A percentile compares a stretch with the other conserved stretches of the same genome.
Evolutionary conservation across 1,284 basidiomycete species (phyloP).

Genomic region (Rhodotorula sp.): DNA sequence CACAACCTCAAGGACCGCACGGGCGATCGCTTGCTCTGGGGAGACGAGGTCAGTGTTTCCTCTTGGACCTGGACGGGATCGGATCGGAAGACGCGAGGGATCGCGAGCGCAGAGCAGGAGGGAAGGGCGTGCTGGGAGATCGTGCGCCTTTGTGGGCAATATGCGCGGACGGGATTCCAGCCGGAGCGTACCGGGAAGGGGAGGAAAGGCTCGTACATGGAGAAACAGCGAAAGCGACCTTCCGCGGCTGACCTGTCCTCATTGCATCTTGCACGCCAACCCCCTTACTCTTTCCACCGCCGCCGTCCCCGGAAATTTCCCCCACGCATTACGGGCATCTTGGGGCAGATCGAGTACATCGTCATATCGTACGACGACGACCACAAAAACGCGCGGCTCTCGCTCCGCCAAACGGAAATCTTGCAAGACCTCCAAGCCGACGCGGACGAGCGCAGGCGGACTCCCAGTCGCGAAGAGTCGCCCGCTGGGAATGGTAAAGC

Average conservation of each 20-base stretch:
- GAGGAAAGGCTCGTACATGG: neutral
- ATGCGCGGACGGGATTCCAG: too few species aligned
- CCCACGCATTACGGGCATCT: neutral
- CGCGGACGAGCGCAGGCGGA: constrained; percentile 39
- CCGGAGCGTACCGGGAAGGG: neutral
- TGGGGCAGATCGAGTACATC: constrained; percentile 86
- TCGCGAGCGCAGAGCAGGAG: neutral
- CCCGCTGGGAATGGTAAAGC: constrained; percentile 12
- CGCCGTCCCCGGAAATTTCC: neutral
- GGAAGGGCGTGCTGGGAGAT: neutral
- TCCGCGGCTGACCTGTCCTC: neutral
- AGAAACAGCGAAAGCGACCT: neutral
- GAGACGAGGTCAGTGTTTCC: constrained; percentile 74
- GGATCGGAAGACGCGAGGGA: neutral
- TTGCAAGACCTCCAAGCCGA: constrained; percentile 74
- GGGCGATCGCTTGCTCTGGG: constrained; percentile 97
- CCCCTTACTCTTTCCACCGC: neutral
- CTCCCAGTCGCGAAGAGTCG: constrained; percentile 43
- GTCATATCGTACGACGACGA: constrained; percentile 81
- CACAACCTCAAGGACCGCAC: constrained; percentile 82
- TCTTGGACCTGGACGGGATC: neutral
- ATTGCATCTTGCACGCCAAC: too few species aligned
- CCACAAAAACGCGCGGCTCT: constrained; percentile 76
- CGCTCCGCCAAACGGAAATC: constrained; percentile 90
- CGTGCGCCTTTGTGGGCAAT: neutral